These are phyloP conservation scores for Tuber microsphaerosporum DNA, from an alignment of 495 filamentous ascomycete genomes.

Conservation along the genomic window DNA sequence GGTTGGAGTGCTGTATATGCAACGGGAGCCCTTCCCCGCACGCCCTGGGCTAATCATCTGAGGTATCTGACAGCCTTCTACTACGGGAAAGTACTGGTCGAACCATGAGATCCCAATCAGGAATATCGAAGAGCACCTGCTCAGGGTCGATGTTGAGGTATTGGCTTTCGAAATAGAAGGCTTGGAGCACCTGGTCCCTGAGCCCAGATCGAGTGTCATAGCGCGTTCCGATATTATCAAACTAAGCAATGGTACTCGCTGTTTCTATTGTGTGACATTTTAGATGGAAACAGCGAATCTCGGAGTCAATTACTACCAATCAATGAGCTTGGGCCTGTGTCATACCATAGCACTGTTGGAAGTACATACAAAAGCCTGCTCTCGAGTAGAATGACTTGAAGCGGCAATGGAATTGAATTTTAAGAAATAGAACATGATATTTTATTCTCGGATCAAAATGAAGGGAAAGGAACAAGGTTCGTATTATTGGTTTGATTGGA, in stretches of 20 bases:
- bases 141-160: neutral
- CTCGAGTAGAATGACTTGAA: neutral
- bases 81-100: neutral
- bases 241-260: neutral
- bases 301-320: neutral
- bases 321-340: neutral
- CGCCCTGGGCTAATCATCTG: neutral
- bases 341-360: neutral
- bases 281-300: neutral
- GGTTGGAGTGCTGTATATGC: neutral
- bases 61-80: neutral
- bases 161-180: neutral
- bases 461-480: neutral
- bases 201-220: neutral
- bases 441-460: neutral
- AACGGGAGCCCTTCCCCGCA: neutral
- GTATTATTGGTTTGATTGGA: neutral
- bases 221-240: neutral
- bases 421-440: neutral
- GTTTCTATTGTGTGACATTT: neutral
- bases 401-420: neutral
- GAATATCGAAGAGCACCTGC: neutral
- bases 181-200: neutral
- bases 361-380: neutral
- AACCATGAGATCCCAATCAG: neutral